Evolutionary conservation across 345 rosid genomes (phyloP), one percentile per base, ranked within the genome.

Genomic region (Diplotaxis tenuifolia): DNA sequence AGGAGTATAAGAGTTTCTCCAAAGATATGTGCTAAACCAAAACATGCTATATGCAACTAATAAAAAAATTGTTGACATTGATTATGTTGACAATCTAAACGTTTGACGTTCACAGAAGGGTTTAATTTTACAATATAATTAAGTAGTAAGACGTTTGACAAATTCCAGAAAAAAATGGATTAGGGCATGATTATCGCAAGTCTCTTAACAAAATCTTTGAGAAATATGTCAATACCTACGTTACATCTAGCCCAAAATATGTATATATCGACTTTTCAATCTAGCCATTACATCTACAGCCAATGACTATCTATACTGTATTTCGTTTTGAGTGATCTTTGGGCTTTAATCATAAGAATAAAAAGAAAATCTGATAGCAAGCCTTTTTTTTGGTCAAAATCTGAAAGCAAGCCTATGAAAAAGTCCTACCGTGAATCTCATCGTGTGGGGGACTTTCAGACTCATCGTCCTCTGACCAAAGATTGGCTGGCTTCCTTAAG

Each of bases 401-500:
- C 6, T 29, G 49, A 6, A 34, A 63, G 40, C 50, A 57, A 65
- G 18, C 71, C 71, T 40, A 42, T 73, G 10, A n/a, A 40, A 74
- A 67, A 74, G 53, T 23, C 18, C 20, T 47, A 47, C 54, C 21
- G 54, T 16, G 21, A 47, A 20, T 5, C 62, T 22, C 29, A 67
- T 67, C 78, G 73, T 75, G 78, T 75, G 55, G 55, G 55, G 62
- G 63, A 67, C 78, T 56, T 56, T 45, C 62, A 52, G 61, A 32
- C 19, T 34, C 16, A 23, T 67, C 68, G 55, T 67, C 45, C 20
- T 60, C 63, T 68, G 60, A 68, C 69, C 19, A 59, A 50, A 49
- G 67, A 34, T 29, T 75, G n/a, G 78, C 71, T 75, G 74, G 65
- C 75, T 62, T 62, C 58, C 75, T 31, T 69, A 62, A 69, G 70